Evolutionary conservation across 2,329 filamentous ascomycete species (phyloP).

Genomic region (Neurospora crassa): DNA sequence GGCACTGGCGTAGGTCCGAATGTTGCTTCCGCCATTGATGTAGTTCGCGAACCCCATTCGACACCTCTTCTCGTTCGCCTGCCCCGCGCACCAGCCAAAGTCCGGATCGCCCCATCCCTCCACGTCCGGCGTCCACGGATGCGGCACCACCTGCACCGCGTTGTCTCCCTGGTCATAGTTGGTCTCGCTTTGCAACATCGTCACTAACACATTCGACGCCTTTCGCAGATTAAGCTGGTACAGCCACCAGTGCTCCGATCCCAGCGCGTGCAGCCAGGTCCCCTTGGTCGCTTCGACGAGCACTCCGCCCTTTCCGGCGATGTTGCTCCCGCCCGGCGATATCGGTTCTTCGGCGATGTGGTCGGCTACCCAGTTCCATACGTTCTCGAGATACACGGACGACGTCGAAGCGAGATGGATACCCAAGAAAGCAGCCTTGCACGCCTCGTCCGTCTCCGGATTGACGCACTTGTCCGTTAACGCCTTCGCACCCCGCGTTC

Average conservation of each 20-base stretch:
- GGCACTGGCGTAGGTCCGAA: constrained; percentile 33
- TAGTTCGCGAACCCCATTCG: constrained; percentile 34
- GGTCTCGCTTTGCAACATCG: constrained; percentile 44
- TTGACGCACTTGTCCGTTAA: constrained; percentile 21
- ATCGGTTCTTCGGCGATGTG: constrained; percentile 32
- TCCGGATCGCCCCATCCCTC: constrained; percentile 31
- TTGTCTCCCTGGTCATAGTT: constrained; percentile 38
- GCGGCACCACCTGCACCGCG: constrained; percentile 24
- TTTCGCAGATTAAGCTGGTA: constrained; percentile 47
- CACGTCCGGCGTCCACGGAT: constrained; percentile 29
- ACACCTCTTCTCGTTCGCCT: constrained; percentile 25
- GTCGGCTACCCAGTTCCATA: constrained; percentile 44
- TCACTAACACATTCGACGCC: constrained; percentile 39
- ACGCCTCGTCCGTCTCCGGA: constrained; percentile 23
- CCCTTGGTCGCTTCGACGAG: constrained; percentile 35
- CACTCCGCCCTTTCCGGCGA: constrained; percentile 38
- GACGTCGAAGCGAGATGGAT: constrained; percentile 37
- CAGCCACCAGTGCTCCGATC: constrained; percentile 46
- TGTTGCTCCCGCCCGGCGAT: constrained; percentile 35
- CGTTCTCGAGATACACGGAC: constrained; percentile 44
- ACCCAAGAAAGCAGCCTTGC: constrained; percentile 35
- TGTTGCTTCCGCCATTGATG: constrained; percentile 30
- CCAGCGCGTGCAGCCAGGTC: constrained; percentile 42
- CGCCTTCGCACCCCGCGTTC: constrained; percentile 23
- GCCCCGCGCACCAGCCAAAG: constrained; percentile 28